A percentile compares a stretch with the other conserved stretches of the same genome.
phyloP scores from a whole-genome alignment of 306 rosid genomes.

The Trichosanthes cucumerina region DNA sequence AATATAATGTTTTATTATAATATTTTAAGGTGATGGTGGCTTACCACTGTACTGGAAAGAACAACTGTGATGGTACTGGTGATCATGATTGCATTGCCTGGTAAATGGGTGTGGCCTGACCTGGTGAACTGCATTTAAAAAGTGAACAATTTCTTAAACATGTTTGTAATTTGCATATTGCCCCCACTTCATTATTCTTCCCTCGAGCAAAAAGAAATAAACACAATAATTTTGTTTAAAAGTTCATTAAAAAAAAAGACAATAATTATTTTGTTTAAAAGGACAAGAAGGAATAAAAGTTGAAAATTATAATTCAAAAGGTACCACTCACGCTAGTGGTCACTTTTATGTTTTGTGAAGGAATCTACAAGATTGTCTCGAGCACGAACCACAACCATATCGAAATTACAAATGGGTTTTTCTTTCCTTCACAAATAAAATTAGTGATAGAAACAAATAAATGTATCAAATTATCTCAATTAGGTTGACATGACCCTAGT shows the following conservation, averaged over 20 bases:
- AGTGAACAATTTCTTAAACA: neutral
- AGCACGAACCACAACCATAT: neutral
- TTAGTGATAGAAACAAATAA: neutral
- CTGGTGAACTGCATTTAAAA: conserved; percentile 60
- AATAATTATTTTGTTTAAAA: neutral
- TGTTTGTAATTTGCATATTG: neutral
- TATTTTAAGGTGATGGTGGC: conserved; percentile 9
- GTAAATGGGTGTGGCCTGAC: conserved; percentile 60
- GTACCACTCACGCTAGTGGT: neutral
- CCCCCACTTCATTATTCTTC: neutral
- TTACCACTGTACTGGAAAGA: conserved; percentile 95
- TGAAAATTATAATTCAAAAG: neutral
- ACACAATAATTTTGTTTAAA: neutral
- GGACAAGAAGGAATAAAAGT: neutral
- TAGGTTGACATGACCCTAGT: neutral
- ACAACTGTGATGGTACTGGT: conserved; percentile 95
- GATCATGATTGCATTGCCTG: conserved; percentile 75
- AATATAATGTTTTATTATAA: neutral
- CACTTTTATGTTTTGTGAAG: neutral
- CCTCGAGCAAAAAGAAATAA: neutral
- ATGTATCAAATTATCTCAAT: neutral
- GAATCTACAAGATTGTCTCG: neutral
- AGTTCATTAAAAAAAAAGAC: neutral
- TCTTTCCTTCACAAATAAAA: neutral
- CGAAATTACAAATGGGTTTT: neutral